Percentiles rank a stretch among this genome's conserved stretches.
Evolutionary conservation across 2,329 filamentous ascomycete species (phyloP).

Genomic region (Aspergillus versicolor): DNA sequence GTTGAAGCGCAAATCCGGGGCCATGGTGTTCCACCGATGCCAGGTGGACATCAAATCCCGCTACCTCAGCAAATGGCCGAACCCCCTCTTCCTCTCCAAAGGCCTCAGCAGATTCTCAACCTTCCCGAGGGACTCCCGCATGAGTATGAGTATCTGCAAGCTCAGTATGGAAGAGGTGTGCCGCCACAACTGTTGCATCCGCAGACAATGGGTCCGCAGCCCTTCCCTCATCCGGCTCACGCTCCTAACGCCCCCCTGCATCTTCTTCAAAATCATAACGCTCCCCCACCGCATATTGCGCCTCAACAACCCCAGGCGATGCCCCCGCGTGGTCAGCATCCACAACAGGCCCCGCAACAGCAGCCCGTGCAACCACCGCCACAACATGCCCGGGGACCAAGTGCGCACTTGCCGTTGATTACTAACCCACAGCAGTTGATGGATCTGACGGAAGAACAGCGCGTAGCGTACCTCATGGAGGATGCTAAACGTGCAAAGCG

Average conservation of each 20-base stretch:
- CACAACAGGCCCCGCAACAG: constrained; percentile 35
- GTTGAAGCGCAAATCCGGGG: constrained; percentile 89
- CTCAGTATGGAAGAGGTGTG: constrained; percentile 34
- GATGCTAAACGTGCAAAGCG: constrained; percentile 94
- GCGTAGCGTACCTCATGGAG: constrained; percentile 78
- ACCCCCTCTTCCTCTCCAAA: constrained; percentile 32
- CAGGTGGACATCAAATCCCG: constrained; percentile 26
- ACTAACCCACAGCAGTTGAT: constrained; percentile 71
- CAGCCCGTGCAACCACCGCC: constrained; percentile 34
- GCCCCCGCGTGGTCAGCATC: constrained; percentile 36
- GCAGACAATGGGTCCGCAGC: constrained; percentile 43
- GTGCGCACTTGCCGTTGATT: constrained; percentile 52
- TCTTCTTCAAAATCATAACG: constrained; percentile 64
- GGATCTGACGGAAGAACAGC: constrained; percentile 79
- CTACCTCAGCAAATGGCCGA: constrained; percentile 30
- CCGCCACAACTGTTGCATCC: constrained; percentile 38
- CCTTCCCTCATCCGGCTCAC: constrained; percentile 43
- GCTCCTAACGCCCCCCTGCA: constrained; percentile 62
- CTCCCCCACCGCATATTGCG: constrained; percentile 50
- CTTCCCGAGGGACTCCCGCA: constrained; percentile 33
- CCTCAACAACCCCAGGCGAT: constrained; percentile 39
- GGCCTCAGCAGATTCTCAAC: constrained; percentile 29
- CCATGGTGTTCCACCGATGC: constrained; percentile 49
- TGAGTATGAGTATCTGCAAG: constrained; percentile 50
- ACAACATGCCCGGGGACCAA: constrained; percentile 35